These are phyloP conservation scores for Mycosphaerella arachidis DNA, from an alignment of 2,329 filamentous ascomycete species.

Conservation along the genomic window DNA sequence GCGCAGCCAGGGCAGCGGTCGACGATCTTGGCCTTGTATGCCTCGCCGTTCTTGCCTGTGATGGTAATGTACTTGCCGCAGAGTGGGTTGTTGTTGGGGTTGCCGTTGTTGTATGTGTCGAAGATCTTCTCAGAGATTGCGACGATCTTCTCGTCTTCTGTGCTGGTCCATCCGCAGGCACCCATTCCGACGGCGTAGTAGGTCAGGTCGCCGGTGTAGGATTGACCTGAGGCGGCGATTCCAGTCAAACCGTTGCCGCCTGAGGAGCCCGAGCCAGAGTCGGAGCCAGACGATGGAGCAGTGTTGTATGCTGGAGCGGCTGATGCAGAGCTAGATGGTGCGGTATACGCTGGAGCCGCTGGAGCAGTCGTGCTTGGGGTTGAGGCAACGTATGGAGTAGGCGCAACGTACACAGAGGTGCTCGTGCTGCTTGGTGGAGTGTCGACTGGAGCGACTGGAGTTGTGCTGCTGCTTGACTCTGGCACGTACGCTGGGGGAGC, in stretches of 20 bases:
- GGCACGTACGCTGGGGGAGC: constrained; percentile 7
- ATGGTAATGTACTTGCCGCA: constrained; percentile 68
- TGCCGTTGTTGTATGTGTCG: constrained; percentile 41
- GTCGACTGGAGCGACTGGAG: constrained; percentile 17
- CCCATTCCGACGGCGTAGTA: constrained; percentile 68
- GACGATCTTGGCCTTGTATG: constrained; percentile 54
- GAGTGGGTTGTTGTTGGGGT: constrained; percentile 62
- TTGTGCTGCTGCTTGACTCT: constrained; percentile 4
- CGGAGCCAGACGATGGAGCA: constrained; percentile 8
- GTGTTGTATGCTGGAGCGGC: constrained; percentile 19
- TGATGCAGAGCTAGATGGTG: constrained; percentile 14
- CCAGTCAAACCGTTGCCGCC: constrained; percentile 17
- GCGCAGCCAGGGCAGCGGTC: constrained; percentile 74
- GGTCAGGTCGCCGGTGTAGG: constrained; percentile 62
- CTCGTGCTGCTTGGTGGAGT: constrained; percentile 23
- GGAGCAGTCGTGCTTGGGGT: constrained; percentile 16
- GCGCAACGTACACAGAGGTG: constrained; percentile 25
- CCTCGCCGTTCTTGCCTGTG: constrained; percentile 53
- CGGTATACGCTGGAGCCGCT: constrained; percentile 18
- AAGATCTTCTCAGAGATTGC: constrained; percentile 64
- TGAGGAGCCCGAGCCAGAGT: constrained; percentile 5
- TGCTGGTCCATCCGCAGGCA: constrained; percentile 62
- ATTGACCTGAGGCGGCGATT: constrained; percentile 32
- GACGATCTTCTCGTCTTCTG: constrained; percentile 57
- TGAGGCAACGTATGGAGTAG: constrained; percentile 13